phyloP scores from a whole-genome alignment of 768 basidiomycete species.

The Trametes gibbosa region DNA sequence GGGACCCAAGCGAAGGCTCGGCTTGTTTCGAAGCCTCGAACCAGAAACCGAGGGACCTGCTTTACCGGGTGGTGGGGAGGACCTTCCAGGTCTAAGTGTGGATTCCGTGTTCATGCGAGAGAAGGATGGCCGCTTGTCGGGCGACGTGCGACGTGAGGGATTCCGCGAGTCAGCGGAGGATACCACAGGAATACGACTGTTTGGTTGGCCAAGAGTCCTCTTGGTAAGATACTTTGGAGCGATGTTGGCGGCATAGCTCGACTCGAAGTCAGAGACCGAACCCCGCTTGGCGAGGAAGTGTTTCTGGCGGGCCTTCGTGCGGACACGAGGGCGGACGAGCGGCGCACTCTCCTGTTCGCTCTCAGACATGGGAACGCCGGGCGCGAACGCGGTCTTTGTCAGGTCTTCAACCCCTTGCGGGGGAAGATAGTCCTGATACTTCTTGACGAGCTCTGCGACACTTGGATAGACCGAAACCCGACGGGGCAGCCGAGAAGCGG shows the following conservation, averaged over 20 bases:
- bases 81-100: conserved; percentile 17
- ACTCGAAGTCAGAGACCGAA: conserved; percentile 83
- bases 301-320: conserved; percentile 52
- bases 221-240: conserved; percentile 72
- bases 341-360: conserved; percentile 69
- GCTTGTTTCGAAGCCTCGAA: conserved; percentile 38
- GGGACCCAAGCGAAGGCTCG: conserved; percentile 30
- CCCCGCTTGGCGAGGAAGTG: conserved; percentile 49
- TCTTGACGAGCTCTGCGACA: conserved; percentile 84
- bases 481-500: conserved; percentile 62
- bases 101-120: conserved; percentile 25
- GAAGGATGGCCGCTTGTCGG: conserved; percentile 56
- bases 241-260: conserved; percentile 90
- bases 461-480: conserved; percentile 53
- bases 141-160: conserved; percentile 66
- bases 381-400: conserved; percentile 66
- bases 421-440: conserved; percentile 76
- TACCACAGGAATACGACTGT: conserved; percentile 49
- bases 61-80: conserved; percentile 43
- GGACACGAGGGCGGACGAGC: conserved; percentile 35
- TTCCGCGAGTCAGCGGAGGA: conserved; percentile 53
- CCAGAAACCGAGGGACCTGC: conserved; percentile 28
- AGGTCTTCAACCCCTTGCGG: conserved; percentile 70
- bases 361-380: conserved; percentile 63
- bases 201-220: conserved; percentile 39